Evolutionary conservation across 2,329 filamentous ascomycete genomes (phyloP).

Genomic region (Sporothrix brunneoviolacea): DNA sequence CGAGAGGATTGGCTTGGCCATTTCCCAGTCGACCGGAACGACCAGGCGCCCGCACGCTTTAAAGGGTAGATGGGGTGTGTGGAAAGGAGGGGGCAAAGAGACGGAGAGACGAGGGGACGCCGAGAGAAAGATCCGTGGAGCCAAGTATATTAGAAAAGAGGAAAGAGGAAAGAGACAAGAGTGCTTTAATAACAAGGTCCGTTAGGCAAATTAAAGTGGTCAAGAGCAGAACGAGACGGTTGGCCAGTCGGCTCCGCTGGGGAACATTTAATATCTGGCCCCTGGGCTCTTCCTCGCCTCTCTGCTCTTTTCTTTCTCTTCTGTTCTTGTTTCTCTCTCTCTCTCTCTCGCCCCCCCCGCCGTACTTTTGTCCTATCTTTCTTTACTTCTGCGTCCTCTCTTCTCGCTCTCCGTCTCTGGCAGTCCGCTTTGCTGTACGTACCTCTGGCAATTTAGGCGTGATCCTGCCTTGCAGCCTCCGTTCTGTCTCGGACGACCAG

Average conservation of each 20-base stretch:
- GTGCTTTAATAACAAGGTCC: constrained; percentile 3
- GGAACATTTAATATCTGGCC: constrained; percentile 7
- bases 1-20: background rate
- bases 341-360: background rate
- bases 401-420: too few species aligned
- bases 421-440: too few species aligned
- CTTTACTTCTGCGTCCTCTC: too few species aligned
- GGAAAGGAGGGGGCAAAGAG: background rate
- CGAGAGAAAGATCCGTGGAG: background rate
- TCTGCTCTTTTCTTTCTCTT: background rate
- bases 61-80: constrained; percentile 1
- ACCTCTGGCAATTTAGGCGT: too few species aligned
- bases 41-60: constrained; percentile 4
- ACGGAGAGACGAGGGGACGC: background rate
- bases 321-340: background rate
- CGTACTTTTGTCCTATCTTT: too few species aligned
- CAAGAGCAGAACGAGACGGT: background rate
- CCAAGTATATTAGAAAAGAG: background rate
- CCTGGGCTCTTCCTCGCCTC: background rate
- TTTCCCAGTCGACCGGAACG: constrained; percentile 1
- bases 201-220: constrained; percentile 4
- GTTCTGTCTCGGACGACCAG: too few species aligned
- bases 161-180: background rate
- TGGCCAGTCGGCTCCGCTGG: constrained; percentile 6
- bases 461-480: too few species aligned